Base-by-base conservation (phyloP, 2,329 filamentous ascomycete genomes). In the Colletotrichum trifolii region DNA sequence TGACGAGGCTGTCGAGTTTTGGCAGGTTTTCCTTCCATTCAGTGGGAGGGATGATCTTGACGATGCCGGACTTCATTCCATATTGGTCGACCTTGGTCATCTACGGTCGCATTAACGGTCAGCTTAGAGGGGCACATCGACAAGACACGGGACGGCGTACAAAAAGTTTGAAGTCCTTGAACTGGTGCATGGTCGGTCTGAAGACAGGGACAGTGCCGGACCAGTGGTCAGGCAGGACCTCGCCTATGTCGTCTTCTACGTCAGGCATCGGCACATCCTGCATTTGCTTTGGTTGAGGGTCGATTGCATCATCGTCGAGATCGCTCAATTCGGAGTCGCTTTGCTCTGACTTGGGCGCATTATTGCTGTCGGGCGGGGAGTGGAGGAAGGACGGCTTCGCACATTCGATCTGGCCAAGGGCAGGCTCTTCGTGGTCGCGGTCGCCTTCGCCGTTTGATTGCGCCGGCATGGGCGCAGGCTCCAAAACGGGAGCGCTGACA, bases 31-130 rank as follows among this genome's bases (percentile, higher is more conserved):
- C 88, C 78, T 87, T 96, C 96, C 96, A 99, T 87, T 98, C 94
- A 73, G 91, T 82, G 1, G 96, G 96, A 35, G 96, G 94, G 57
- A 98, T 91, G 64, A 99, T 91, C 80, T 99, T 98, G 74, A 98
- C 89, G 72, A 99, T 97, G 40, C 96, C 96, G 25, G 94, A 96
- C 79, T 93, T 93, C 96, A 99, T 99, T 72, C 96, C 96, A 76
- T 97, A 97, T 69, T 89, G 88, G 77, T 99, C 93, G 67, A 99
- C 88, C 78, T 93, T 94, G 74, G 89, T 88, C 84, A 90, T 89
- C 87, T 90, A 67, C 38, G 64, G 15, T 47, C 53, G 13, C 35
- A 35, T 43, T 54, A 70, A 60, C 57, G 61, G 74, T 77, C 68
- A 78, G 76, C 66, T 68, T 42, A 35, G n/a, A 45, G 12, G 10